Evolutionary conservation across 495 filamentous ascomycete genomes (phyloP).

Genomic region (Hypoxylon crocopeplum): DNA sequence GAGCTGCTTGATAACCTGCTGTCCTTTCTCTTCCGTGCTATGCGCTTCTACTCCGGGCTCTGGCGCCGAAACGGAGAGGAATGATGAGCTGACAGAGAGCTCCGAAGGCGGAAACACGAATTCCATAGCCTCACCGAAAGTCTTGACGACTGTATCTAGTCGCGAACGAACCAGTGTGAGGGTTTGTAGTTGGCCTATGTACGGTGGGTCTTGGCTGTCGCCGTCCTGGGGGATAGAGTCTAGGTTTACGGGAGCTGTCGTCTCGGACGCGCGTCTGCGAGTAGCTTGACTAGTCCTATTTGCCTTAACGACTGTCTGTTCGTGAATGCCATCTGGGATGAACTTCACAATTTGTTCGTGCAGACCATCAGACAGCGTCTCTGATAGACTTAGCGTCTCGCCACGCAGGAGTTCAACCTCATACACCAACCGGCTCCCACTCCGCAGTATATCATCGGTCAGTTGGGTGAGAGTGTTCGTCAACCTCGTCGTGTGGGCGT

Average conservation of each 20-base stretch:
- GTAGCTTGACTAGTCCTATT: constrained; percentile 4
- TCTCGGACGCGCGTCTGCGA: constrained; percentile 40
- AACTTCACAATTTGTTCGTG: constrained; percentile 74
- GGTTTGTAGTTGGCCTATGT: constrained; percentile 79
- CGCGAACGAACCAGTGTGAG: constrained; percentile 80
- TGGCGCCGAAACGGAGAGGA: constrained; percentile 82
- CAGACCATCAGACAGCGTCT: constrained; percentile 74
- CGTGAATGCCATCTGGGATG: constrained; percentile 59
- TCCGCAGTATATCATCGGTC: constrained; percentile 92
- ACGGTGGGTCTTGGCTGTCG: constrained; percentile 63
- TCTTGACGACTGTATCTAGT: constrained; percentile 83
- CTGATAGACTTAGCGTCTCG: constrained; percentile 78
- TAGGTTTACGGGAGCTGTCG: constrained; percentile 11
- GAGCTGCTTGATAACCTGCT: constrained; percentile 71
- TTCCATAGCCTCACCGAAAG: constrained; percentile 92
- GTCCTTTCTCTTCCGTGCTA: constrained; percentile 78
- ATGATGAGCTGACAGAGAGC: constrained; percentile 72
- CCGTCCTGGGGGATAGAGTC: constrained; percentile 22
- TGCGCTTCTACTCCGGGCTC: constrained; percentile 67
- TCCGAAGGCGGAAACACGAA: constrained; percentile 88
- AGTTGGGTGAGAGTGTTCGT: constrained; percentile 84
- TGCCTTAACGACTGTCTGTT: constrained; percentile 24
- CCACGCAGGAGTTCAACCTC: constrained; percentile 93
- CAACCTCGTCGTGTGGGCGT: constrained; percentile 82
- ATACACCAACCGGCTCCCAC: constrained; percentile 85